phyloP scores from a whole-genome alignment of 139 green algal species.

The Tetraselmis chui region DNA sequence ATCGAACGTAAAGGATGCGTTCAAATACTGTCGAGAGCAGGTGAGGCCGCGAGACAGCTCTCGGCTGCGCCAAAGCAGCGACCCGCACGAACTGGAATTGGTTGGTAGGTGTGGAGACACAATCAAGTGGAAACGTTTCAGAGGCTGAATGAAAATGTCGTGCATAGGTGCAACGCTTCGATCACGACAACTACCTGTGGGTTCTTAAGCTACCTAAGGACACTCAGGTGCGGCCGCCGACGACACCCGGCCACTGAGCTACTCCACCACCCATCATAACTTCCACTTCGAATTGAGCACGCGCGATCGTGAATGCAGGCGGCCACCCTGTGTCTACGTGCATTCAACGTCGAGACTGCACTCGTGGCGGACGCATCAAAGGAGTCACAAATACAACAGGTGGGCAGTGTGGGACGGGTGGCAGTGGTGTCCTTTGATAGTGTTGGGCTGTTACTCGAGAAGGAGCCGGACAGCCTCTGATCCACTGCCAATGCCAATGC shows the following conservation, averaged over 20 bases:
- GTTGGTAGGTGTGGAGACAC: background rate
- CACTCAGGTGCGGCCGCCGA: background rate
- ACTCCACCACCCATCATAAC: background rate
- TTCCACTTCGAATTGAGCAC: background rate
- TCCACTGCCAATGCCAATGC: background rate
- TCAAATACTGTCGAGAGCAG: background rate
- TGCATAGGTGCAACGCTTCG: conserved; percentile 23
- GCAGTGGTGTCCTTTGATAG: no score
- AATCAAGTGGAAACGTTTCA: background rate
- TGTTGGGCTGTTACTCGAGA: no score
- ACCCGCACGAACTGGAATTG: no score
- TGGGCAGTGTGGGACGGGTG: background rate
- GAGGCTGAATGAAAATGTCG: background rate
- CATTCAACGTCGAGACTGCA: conserved; percentile 68
- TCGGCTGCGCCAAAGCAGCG: no score
- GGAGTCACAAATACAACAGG: background rate
- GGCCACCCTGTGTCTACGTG: conserved; percentile 30
- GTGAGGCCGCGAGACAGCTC: no score
- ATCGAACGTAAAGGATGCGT: background rate
- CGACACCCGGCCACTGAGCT: background rate
- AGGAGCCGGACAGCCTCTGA: background rate
- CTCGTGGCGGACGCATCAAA: conserved; percentile 34
- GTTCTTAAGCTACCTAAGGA: conserved; percentile 44
- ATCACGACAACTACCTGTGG: conserved; percentile 71
- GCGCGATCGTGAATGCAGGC: background rate